Evolutionary conservation across 768 basidiomycete genomes (phyloP).

Genomic region (Boletus insuetus): DNA sequence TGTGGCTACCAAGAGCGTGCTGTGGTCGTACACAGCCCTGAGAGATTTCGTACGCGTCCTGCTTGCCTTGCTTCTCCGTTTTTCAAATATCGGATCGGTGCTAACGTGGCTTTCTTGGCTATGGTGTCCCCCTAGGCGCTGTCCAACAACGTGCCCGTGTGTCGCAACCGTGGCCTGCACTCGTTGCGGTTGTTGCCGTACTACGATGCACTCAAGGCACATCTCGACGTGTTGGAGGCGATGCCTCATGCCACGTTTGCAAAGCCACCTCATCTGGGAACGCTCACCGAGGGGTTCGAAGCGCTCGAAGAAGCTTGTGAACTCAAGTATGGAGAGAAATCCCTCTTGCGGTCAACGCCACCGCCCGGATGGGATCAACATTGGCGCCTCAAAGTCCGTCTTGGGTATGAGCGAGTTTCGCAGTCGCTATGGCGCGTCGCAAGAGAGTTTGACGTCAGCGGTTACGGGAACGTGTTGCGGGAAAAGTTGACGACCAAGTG

Average conservation of each 20-base stretch:
- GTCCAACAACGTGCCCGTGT: slow-evolving; percentile 67
- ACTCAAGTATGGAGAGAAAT: slow-evolving; percentile 47
- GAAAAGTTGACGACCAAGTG: slow-evolving; percentile 74
- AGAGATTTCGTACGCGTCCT: slow-evolving; percentile 62
- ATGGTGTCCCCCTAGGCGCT: slow-evolving; percentile 45
- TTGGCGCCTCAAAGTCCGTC: slow-evolving; percentile 57
- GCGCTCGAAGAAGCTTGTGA: slow-evolving; percentile 67
- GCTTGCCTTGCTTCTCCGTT: not conserved
- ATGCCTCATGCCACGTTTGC: slow-evolving; percentile 54
- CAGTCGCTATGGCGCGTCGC: slow-evolving; percentile 71
- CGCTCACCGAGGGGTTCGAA: slow-evolving; percentile 54
- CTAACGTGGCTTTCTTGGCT: slow-evolving; percentile 1
- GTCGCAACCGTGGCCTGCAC: slow-evolving; percentile 62
- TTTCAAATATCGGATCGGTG: not conserved
- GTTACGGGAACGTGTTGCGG: slow-evolving; percentile 64
- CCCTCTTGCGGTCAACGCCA: slow-evolving; percentile 28
- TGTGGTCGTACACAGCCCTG: slow-evolving; percentile 78
- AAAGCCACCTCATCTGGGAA: slow-evolving; percentile 65
- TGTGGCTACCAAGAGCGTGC: slow-evolving; percentile 74
- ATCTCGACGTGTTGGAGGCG: slow-evolving; percentile 60
- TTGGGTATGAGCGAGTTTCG: slow-evolving; percentile 62
- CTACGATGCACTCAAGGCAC: slow-evolving; percentile 55
- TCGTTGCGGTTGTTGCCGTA: slow-evolving; percentile 63
- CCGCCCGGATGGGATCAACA: slow-evolving; percentile 50
- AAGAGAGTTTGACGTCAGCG: slow-evolving; percentile 67